phyloP scores from a whole-genome alignment of 192 early-diverging fungal species.

The Podila epigama region DNA sequence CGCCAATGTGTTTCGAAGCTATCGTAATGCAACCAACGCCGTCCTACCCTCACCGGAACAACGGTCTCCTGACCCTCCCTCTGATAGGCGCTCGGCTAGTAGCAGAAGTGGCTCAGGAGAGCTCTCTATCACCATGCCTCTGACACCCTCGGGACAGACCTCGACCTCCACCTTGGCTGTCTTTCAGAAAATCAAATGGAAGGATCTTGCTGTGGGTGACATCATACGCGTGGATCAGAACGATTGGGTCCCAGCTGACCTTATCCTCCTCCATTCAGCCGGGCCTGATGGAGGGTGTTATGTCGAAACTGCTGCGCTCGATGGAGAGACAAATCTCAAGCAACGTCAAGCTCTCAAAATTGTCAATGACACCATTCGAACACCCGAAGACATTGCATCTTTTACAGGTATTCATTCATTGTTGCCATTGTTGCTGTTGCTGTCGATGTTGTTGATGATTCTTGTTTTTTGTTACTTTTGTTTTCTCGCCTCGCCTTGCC shows the following conservation, averaged over 20 bases:
- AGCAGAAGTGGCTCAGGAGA: constrained; percentile 9
- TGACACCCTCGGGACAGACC: constrained; percentile 19
- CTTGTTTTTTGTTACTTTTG: constrained; percentile 6
- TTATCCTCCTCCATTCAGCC: constrained; percentile 73
- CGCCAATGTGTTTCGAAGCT: constrained; percentile 62
- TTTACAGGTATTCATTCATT: constrained; percentile 51
- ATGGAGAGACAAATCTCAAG: constrained; percentile 92
- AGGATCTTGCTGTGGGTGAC: constrained; percentile 81
- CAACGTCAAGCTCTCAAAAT: constrained; percentile 74
- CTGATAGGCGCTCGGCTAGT: constrained; percentile 23
- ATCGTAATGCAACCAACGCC: constrained; percentile 57
- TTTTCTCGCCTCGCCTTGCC: no score
- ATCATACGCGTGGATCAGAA: constrained; percentile 77
- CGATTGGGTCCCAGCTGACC: constrained; percentile 84
- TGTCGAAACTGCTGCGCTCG: constrained; percentile 87
- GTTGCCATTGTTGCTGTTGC: background rate
- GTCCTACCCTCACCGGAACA: constrained; percentile 41
- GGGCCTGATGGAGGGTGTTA: constrained; percentile 80
- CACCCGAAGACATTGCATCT: constrained; percentile 56
- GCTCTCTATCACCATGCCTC: constrained; percentile 39
- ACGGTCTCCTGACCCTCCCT: constrained; percentile 49
- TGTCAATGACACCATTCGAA: constrained; percentile 57
- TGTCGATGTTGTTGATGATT: no score
- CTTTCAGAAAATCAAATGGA: constrained; percentile 57
- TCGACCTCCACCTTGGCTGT: constrained; percentile 39